phyloP scores from a whole-genome alignment of 768 basidiomycete genomes.

The Candolleomyces aberdarensis region DNA sequence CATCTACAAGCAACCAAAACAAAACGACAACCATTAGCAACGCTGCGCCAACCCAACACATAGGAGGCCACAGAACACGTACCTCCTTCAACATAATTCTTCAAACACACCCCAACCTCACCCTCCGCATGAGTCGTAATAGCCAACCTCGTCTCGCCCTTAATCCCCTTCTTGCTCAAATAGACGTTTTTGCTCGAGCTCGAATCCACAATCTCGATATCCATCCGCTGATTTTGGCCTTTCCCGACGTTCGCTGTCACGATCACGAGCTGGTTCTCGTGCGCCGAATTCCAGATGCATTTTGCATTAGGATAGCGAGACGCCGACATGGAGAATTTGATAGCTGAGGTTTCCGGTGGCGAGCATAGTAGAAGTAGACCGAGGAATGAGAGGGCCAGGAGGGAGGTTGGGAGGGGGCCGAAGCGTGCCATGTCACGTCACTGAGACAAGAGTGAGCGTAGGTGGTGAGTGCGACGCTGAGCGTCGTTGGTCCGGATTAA shows the following conservation, averaged over 20 bases:
- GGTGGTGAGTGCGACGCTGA: neutral
- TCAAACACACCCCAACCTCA: slow-evolving; percentile 95
- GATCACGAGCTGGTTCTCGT: slow-evolving; percentile 84
- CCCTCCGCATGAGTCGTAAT: slow-evolving; percentile 52
- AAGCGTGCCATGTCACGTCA: neutral
- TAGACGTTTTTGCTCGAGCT: slow-evolving; percentile 42
- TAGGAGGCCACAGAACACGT: slow-evolving; percentile 25
- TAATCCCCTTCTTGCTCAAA: no score
- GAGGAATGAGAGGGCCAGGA: neutral
- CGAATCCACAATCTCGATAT: slow-evolving; percentile 94
- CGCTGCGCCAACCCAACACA: neutral
- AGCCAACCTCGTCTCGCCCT: no score
- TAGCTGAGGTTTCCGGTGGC: slow-evolving; percentile 19
- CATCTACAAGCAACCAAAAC: slow-evolving; percentile 29
- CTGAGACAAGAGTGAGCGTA: neutral
- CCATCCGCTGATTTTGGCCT: slow-evolving; percentile 75
- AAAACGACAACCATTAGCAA: no score
- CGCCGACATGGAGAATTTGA: slow-evolving; percentile 83
- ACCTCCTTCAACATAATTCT: slow-evolving; percentile 76
- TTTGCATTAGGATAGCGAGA: slow-evolving; percentile 71
- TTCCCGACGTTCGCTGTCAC: slow-evolving; percentile 91
- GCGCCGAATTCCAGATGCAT: slow-evolving; percentile 95
- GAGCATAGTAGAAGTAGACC: neutral
- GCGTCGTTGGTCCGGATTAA: neutral
- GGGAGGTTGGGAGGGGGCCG: neutral